phyloP scores from a whole-genome alignment of 345 rosid species.

The Nephelium lappaceum region DNA sequence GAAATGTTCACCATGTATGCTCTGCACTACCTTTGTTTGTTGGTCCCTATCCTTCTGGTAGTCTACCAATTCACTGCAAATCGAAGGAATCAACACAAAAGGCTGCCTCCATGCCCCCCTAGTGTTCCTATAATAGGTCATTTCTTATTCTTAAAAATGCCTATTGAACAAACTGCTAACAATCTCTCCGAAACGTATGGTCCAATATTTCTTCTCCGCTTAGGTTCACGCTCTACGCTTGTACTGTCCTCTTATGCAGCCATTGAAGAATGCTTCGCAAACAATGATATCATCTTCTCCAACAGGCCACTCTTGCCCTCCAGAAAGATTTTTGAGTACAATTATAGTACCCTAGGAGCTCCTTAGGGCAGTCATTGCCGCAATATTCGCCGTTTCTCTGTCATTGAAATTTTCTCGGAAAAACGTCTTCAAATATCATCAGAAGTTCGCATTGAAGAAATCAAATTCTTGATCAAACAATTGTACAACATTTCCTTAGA shows the following conservation, averaged over 20 bases:
- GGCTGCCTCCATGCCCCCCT: constrained; percentile 24
- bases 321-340: background rate
- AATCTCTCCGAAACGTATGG: constrained; percentile 32
- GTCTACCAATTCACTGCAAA: background rate
- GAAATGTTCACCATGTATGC: constrained; percentile 3
- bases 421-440: no score
- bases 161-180: constrained; percentile 22
- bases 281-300: constrained; percentile 3
- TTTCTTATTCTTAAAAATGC: constrained; percentile 26
- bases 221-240: no score
- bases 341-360: background rate
- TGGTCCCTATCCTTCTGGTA: background rate
- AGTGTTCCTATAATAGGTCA: constrained; percentile 33
- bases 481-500: no score
- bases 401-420: background rate
- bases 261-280: constrained; percentile 7
- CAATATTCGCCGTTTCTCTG: constrained; percentile 1
- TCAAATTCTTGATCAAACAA: no score
- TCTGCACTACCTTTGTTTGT: background rate
- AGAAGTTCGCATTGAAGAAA: no score
- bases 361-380: constrained; percentile 1
- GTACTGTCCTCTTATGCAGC: constrained; percentile 24
- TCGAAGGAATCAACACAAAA: background rate
- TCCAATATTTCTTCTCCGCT: constrained; percentile 23
- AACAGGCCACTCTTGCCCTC: background rate